Percentiles rank a stretch among this genome's conserved stretches.
These are phyloP conservation scores for Penicillium antarcticum DNA, from an alignment of 495 filamentous ascomycete species.

Conservation along the genomic window DNA sequence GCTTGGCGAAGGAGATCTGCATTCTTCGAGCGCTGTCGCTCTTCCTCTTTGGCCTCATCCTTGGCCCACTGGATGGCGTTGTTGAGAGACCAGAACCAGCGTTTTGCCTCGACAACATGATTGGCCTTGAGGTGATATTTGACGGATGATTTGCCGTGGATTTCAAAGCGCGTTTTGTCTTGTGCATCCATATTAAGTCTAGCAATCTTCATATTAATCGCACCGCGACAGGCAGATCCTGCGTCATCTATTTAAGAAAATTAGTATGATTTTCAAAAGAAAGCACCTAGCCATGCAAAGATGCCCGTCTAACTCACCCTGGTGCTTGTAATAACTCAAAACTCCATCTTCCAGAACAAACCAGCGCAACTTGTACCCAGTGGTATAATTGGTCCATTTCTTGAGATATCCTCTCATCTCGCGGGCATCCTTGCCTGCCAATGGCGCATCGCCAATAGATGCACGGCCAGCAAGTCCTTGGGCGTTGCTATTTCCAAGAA, in stretches of 20 bases:
- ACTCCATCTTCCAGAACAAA: conserved; percentile 98
- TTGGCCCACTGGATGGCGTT: conserved; percentile 98
- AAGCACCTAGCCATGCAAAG: neutral
- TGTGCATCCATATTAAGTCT: conserved; percentile 91
- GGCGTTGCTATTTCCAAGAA: conserved; percentile 71
- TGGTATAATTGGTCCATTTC: conserved; percentile 99
- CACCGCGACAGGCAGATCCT: conserved; percentile 75
- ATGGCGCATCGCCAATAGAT: conserved; percentile 53
- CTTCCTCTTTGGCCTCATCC: conserved; percentile 90
- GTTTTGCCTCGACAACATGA: conserved; percentile 63
- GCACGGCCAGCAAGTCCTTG: conserved; percentile 54
- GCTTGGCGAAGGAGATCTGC: conserved; percentile 76
- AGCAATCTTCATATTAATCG: conserved; percentile 98
- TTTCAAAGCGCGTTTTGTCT: conserved; percentile 96
- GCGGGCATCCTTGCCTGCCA: conserved; percentile 78
- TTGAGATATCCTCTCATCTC: conserved; percentile 99
- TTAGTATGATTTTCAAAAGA: conserved; percentile 1
- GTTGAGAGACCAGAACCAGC: conserved; percentile 95
- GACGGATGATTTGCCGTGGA: conserved; percentile 96
- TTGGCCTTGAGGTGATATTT: conserved; percentile 98
- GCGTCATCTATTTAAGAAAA: conserved; percentile 59
- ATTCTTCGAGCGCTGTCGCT: conserved; percentile 66
- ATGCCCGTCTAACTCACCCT: conserved; percentile 47
- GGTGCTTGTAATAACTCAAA: conserved; percentile 97
- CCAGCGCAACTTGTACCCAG: conserved; percentile 93